Base-by-base conservation (phyloP, 2,329 filamentous ascomycete genomes). In the Alternaria ventricosa region DNA sequence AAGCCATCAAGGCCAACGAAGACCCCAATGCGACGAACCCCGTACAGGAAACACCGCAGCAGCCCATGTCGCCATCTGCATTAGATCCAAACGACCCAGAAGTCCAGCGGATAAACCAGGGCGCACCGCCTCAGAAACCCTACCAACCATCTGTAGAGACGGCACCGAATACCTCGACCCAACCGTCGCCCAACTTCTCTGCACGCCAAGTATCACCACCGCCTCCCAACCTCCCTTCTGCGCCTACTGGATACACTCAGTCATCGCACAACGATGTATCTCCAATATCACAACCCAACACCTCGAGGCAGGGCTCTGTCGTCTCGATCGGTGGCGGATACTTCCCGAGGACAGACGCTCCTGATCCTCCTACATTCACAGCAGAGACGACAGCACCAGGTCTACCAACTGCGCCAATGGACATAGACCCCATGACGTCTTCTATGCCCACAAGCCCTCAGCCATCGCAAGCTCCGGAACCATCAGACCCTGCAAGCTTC, bases 1-100 rank as follows among this genome's bases (percentile, higher is more conserved):
- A 93, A 81, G 96, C 96, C 11, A 87, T 97, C 74, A 96, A 94
- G 75, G 92, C 94, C 44, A 94, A 94, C 57, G 90, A 92, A 69
- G 94, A 99, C 75, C 96, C 96, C 4, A 99, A 99, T 80, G 89
- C 91, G 59, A 92, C 92, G 8, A 98, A 98, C 75, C 95, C 95
- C 0, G 88, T 88, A 60, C 85, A 89, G 57, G 84, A 87, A 59
- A 79, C 82, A 9, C 81, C 83, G 30, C 65, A 74, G 46, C 67
- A 74, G 50, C 60, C 68, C 5, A 47, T 55, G 12, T 76, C 79
- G 45, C 75, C 82, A 15, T 82, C 84, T 46, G 74, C 81, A 3
- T 80, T 91, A n/a, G 88, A 90, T 70, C 86, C 87, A 1, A 85
- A 86, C 57, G 90, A 93, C 65, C 87, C 89, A 2, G 89, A 92